Percentiles rank a stretch among this genome's conserved stretches.
phyloP scores from a whole-genome alignment of 148 eudicot genomes.

The Vaccinium vitisidaea region DNA sequence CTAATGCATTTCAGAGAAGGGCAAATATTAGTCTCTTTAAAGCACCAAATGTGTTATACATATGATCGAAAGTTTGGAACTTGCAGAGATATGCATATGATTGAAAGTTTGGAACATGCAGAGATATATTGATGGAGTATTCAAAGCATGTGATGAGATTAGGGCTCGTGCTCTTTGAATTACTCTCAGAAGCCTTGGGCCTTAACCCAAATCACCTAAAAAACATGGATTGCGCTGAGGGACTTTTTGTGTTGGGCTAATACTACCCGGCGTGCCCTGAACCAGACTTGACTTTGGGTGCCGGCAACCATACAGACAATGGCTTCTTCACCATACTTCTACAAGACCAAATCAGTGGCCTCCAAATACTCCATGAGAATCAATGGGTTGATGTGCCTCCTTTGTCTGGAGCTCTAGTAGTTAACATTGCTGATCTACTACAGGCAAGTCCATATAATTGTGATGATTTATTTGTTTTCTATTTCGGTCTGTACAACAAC shows the following conservation, averaged over 20 bases:
- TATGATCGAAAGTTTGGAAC: not conserved
- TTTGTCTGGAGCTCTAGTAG: not conserved
- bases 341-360: slow-evolving; percentile 7
- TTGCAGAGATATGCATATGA: slow-evolving; percentile 24
- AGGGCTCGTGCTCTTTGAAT: slow-evolving; percentile 9
- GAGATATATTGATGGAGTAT: slow-evolving; percentile 32
- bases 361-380: slow-evolving; percentile 9
- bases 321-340: slow-evolving; percentile 33
- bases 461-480: not conserved
- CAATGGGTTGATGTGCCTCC: slow-evolving; percentile 14
- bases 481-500: not conserved
- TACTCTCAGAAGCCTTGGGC: slow-evolving; percentile 32
- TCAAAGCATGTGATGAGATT: slow-evolving; percentile 27
- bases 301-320: slow-evolving; percentile 29
- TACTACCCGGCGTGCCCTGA: slow-evolving; percentile 44
- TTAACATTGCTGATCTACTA: slow-evolving; percentile 2
- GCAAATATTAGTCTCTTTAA: not conserved
- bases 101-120: not conserved
- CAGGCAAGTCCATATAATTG: not conserved
- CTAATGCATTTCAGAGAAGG: not conserved
- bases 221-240: slow-evolving; percentile 35
- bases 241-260: slow-evolving; percentile 17
- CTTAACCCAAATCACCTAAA: slow-evolving; percentile 24
- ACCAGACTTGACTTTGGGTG: slow-evolving; percentile 30
- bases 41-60: not conserved